phyloP scores from a whole-genome alignment of 106 monocot genomes.

The Dendrobium chrysotoxum region DNA sequence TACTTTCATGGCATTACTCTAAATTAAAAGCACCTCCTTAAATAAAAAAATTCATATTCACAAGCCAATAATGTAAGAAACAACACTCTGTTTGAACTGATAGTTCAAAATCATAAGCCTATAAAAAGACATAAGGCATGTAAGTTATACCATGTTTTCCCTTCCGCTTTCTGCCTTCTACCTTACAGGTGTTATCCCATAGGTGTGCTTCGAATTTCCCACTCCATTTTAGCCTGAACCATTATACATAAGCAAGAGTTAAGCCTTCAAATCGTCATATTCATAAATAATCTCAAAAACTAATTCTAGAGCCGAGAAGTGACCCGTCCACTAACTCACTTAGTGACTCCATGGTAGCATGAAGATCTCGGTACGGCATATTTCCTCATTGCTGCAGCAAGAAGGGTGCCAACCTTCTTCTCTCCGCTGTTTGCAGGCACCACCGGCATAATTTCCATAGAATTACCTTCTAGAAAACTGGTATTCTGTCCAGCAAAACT shows the following conservation, averaged over 20 bases:
- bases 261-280: neutral
- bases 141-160: constrained; percentile 44
- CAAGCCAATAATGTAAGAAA: neutral
- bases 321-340: constrained; percentile 11
- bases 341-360: constrained; percentile 49
- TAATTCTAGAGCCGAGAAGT: neutral
- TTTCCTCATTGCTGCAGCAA: constrained; percentile 56
- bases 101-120: too few species aligned
- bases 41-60: too few species aligned
- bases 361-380: constrained; percentile 46
- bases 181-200: constrained; percentile 47
- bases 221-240: constrained; percentile 57
- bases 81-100: too few species aligned
- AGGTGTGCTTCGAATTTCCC: constrained; percentile 66
- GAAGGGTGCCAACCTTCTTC: constrained; percentile 29
- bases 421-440: constrained; percentile 11
- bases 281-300: neutral
- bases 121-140: neutral
- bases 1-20: too few species aligned
- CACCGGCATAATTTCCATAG: neutral
- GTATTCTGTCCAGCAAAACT: neutral
- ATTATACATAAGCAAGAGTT: neutral
- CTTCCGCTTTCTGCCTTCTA: constrained; percentile 55
- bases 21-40: too few species aligned
- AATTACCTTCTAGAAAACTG: neutral